Percentiles rank a stretch among this genome's conserved stretches.
phyloP scores from a whole-genome alignment of 768 basidiomycete species.

The Clitopilus passeckerianus region DNA sequence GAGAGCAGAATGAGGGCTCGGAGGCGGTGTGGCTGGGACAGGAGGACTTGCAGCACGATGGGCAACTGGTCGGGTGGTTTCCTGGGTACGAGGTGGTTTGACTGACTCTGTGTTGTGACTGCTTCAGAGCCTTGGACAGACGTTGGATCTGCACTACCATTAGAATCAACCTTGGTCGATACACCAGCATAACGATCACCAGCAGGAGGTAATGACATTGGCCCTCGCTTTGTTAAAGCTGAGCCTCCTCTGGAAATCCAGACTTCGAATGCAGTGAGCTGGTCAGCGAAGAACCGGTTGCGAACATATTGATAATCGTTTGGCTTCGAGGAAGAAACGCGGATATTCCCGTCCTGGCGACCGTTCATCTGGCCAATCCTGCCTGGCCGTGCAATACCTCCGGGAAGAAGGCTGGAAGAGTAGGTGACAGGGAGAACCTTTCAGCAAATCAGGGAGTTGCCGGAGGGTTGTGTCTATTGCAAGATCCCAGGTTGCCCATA shows the following conservation, averaged over 20 bases:
- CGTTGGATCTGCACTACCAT: conserved; percentile 5
- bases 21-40: conserved; percentile 94
- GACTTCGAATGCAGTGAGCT: conserved; percentile 95
- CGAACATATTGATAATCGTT: conserved; percentile 68
- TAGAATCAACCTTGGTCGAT: conserved; percentile 8
- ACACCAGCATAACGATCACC: conserved; percentile 24
- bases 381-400: conserved; percentile 30
- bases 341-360: conserved; percentile 14
- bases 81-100: conserved; percentile 64
- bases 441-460: conserved; percentile 84
- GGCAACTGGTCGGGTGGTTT: conserved; percentile 97
- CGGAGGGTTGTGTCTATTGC: conserved; percentile 92
- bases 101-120: not conserved
- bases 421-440: conserved; percentile 25
- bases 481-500: conserved; percentile 98
- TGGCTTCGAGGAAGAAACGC: conserved; percentile 17
- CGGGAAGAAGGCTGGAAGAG: conserved; percentile 18
- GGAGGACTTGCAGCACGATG: conserved; percentile 93
- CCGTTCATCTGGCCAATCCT: conserved; percentile 27
- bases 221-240: conserved; percentile 72
- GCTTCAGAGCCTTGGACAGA: conserved; percentile 7
- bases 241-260: conserved; percentile 96
- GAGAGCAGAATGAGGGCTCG: conserved; percentile 93
- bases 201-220: conserved; percentile 60
- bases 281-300: conserved; percentile 92